Conservation (phyloP, 345 rosid species). For the Salix dunnii region DNA sequence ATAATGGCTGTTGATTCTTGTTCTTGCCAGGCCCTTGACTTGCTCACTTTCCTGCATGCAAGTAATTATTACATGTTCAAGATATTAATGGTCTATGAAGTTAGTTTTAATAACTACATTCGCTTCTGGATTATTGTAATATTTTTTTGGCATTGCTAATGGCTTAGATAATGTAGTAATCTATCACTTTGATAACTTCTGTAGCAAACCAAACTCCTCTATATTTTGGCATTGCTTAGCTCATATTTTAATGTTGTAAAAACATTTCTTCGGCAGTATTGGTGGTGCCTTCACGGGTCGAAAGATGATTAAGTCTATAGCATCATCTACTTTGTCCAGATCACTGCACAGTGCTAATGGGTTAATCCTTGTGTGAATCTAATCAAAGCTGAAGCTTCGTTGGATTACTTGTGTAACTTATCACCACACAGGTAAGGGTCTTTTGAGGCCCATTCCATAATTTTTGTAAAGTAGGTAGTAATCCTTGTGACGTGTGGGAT, state of each 20-base stretch:
- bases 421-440: constrained; percentile 83
- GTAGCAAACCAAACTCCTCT: not conserved
- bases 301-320: constrained; percentile 72
- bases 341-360: constrained; percentile 49
- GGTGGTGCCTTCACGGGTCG: constrained; percentile 98
- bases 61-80: not conserved
- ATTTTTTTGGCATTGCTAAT: too few species aligned
- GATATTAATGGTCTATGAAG: constrained; percentile 1
- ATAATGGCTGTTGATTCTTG: not conserved
- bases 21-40: not conserved
- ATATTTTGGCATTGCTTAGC: not conserved
- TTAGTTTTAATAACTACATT: not conserved
- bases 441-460: too few species aligned
- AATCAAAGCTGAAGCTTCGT: constrained; percentile 69
- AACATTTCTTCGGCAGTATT: constrained; percentile 44
- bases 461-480: not conserved
- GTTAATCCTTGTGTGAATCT: constrained; percentile 44
- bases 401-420: constrained; percentile 90
- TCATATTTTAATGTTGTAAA: constrained; percentile 9
- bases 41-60: not conserved
- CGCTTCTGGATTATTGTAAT: not conserved
- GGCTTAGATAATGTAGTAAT: too few species aligned
- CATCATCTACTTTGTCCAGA: constrained; percentile 54
- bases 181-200: not conserved
- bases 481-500: not conserved